Base-by-base conservation (phyloP, 2,329 filamentous ascomycete species). In the Xylaria sp. region DNA sequence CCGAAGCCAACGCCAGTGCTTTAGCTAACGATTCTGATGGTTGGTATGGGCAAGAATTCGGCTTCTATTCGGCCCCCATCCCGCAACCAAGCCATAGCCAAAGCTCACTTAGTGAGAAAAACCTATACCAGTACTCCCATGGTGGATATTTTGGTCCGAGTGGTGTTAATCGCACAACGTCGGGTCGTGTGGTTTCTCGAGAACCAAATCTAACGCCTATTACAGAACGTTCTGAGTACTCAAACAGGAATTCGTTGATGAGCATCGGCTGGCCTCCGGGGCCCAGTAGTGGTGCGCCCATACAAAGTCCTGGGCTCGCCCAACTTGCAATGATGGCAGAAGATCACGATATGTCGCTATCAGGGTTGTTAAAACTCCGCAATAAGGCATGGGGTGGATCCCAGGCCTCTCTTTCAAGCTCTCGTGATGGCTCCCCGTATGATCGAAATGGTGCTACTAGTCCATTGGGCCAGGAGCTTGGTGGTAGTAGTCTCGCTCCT, bases 181-280 rank as follows among this genome's bases (percentile, higher is more conserved):
- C 92, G 72, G 94, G 93, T 23, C 89, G 90, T 15, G 85, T 90
- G 61, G 89, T 91, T 37, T 92, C 92, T 23, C 89, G 92, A 50
- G 95, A 98, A 78, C 95, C 96, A 0, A 98, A 96, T 75, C 83
- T 99, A 57, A 98, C 96, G 0, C 96, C 96, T 6, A 98, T 99
- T 75, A 98, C 95, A 0, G 96, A 98, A 79, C 89, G 94, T 13
- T 97, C 93, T 68, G 96, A 99, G 81, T 98, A 97, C 84, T 97
- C 94, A 51, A 97, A 97, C 68, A 90, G 96, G 54, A 98, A 98
- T 78, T 97, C 93, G 0, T 89, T 97, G 67, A 92, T 97, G 83
- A 93, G 91, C 67, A 83, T 95, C 70, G 85, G 84, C 8, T 82
- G 90, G 39, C 88, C 89, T 54, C 82, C 83, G 28, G 82, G 81